Evolutionary conservation across 2,329 filamentous ascomycete genomes (phyloP).

Genomic region (Aspergillus pseudotamarii): DNA sequence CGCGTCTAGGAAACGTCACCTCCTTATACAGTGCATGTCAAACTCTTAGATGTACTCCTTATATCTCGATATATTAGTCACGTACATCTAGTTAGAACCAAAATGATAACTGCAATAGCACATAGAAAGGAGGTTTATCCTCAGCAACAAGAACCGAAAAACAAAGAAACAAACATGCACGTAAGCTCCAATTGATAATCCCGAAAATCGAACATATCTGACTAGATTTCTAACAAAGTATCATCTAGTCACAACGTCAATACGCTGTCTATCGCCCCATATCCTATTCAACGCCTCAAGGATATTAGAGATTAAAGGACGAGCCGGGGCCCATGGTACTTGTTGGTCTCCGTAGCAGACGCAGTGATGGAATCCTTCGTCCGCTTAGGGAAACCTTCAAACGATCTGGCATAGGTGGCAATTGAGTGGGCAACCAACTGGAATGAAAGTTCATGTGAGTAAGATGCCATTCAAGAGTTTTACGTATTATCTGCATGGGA

Average conservation of each 20-base stretch:
- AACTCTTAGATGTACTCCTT: no score
- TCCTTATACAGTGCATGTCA: no score
- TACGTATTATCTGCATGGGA: not conserved
- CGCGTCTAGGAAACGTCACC: no score
- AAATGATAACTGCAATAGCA: no score
- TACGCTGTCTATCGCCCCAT: not conserved
- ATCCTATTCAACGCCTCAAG: not conserved
- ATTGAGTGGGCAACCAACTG: slow-evolving; percentile 67
- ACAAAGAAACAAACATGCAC: not conserved
- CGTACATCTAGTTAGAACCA: no score
- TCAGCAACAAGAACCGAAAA: no score
- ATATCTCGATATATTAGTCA: no score
- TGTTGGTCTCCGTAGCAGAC: slow-evolving; percentile 12
- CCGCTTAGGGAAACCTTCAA: slow-evolving; percentile 66
- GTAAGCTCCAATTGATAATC: not conserved
- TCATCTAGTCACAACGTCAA: not conserved
- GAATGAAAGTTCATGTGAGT: slow-evolving; percentile 3
- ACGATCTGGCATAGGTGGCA: slow-evolving; percentile 68
- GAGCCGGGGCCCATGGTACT: slow-evolving; percentile 21
- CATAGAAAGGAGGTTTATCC: no score
- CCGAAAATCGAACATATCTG: not conserved
- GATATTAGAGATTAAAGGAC: slow-evolving; percentile 13
- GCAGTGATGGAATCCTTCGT: slow-evolving; percentile 16
- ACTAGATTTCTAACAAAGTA: not conserved
- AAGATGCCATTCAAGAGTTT: not conserved